These are phyloP conservation scores for Rhizoctonia solani DNA, from an alignment of 1,284 basidiomycete species.

Conservation along the genomic window DNA sequence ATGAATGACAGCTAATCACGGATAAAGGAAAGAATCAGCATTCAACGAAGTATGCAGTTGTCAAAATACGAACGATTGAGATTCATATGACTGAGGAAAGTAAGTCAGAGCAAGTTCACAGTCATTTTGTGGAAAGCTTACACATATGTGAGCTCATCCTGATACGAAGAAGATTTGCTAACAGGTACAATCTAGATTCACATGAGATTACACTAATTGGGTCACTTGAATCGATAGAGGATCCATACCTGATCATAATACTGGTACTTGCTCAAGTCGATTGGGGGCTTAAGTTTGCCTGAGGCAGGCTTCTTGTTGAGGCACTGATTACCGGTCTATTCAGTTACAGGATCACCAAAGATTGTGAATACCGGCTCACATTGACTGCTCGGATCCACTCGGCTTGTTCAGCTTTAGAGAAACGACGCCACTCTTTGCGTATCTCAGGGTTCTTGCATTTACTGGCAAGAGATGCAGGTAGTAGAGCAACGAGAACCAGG, in stretches of 20 bases:
- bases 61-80: background rate
- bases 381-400: background rate
- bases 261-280: background rate
- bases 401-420: background rate
- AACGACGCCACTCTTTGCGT: background rate
- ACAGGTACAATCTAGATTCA: background rate
- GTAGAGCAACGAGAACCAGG: background rate
- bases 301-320: background rate
- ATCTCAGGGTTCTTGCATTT: background rate
- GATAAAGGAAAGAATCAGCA: background rate
- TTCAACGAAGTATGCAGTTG: background rate
- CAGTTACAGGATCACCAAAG: background rate
- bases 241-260: background rate
- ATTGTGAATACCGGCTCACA: background rate
- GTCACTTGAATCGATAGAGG: background rate
- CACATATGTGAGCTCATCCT: background rate
- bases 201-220: background rate
- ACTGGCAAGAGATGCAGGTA: background rate
- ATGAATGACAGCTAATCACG: background rate
- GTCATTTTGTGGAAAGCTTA: background rate
- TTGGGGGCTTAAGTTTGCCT: background rate
- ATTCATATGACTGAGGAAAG: background rate
- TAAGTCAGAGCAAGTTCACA: background rate
- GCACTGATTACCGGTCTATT: background rate
- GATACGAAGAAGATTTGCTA: background rate